phyloP scores from a whole-genome alignment of 352 stramenopile genomes.

The Plasmopara viticola region DNA sequence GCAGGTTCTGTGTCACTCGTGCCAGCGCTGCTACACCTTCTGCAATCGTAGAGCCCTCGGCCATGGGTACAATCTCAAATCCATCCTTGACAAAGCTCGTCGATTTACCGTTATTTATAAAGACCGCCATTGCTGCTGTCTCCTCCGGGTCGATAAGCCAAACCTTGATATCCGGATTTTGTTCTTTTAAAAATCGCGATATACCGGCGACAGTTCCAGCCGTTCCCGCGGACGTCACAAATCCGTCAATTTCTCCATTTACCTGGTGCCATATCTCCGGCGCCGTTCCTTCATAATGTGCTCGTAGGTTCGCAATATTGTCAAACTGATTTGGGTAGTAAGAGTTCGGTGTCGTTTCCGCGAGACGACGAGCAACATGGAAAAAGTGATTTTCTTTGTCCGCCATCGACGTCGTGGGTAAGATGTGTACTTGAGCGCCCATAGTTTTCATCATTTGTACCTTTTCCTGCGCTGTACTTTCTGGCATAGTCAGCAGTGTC shows the following conservation, averaged over 20 bases:
- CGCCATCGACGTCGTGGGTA: slow-evolving; percentile 53
- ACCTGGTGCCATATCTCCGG: slow-evolving; percentile 89
- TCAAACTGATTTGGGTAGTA: slow-evolving; percentile 76
- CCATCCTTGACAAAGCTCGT: slow-evolving; percentile 80
- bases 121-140: slow-evolving; percentile 81
- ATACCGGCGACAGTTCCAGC: slow-evolving; percentile 90
- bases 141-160: slow-evolving; percentile 78
- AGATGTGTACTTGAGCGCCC: slow-evolving; percentile 56
- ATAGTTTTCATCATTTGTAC: slow-evolving; percentile 76
- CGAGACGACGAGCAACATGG: slow-evolving; percentile 55
- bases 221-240: slow-evolving; percentile 87
- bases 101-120: slow-evolving; percentile 56
- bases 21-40: slow-evolving; percentile 90
- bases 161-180: slow-evolving; percentile 47
- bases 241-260: slow-evolving; percentile 84
- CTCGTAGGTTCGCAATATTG: slow-evolving; percentile 63
- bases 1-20: slow-evolving; percentile 91
- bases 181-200: slow-evolving; percentile 91
- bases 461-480: slow-evolving; percentile 66
- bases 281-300: slow-evolving; percentile 74
- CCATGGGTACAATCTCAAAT: slow-evolving; percentile 83
- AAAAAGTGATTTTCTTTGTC: slow-evolving; percentile 76
- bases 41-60: slow-evolving; percentile 85
- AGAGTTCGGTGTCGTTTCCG: slow-evolving; percentile 23
- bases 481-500: slow-evolving; percentile 67